Base-by-base conservation (phyloP, 306 rosid genomes). In the Adenanthera pavonina region DNA sequence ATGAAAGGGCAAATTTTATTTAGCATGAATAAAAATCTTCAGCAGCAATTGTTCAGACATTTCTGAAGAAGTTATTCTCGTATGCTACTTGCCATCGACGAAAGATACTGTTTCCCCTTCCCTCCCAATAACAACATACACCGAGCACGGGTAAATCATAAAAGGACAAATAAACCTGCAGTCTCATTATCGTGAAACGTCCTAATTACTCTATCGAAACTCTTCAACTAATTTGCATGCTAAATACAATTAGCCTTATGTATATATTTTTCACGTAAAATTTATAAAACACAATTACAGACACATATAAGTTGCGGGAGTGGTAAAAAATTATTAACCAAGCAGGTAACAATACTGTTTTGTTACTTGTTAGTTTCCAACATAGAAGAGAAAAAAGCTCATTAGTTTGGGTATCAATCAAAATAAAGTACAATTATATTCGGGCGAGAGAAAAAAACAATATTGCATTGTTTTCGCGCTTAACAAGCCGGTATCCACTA, bases 381-480 rank as follows among this genome's bases (percentile, higher is more conserved):
- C 19, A 46, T 44, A 14, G n/a, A 20, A 46, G 33, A 70, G 20
- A 46, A 49, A n/a, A 25, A 70, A 5, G 41, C 19, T 12, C 36
- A 44, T 69, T 44, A 11, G 36, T 43, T 69, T 41, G 34, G 52
- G 34, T 11, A 41, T 17, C 49, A 67, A 41, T 68, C 30, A 8
- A 68, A 43, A n/a, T 41, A 44, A 46, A 20, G 56, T 46, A 25
- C 74, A 46, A 15, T 20, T 70, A 33, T 12, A 69, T 19, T 44
- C n/a, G 9, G 10, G 49, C 52, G 44, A 10, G n/a, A 43, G 17
- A 14, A 43, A 67, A 69, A 8, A 43, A 8, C 16, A 48, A 60
- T 75, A 52, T 13, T 82, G 71, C 49, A 62, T 35, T 61, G 73
- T 54, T 77, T 11, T 67, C 35, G 72, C 35, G 59, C 69, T 76